Evolutionary conservation across 1,284 basidiomycete species (phyloP).

Genomic region (Entoloma clypeatum): DNA sequence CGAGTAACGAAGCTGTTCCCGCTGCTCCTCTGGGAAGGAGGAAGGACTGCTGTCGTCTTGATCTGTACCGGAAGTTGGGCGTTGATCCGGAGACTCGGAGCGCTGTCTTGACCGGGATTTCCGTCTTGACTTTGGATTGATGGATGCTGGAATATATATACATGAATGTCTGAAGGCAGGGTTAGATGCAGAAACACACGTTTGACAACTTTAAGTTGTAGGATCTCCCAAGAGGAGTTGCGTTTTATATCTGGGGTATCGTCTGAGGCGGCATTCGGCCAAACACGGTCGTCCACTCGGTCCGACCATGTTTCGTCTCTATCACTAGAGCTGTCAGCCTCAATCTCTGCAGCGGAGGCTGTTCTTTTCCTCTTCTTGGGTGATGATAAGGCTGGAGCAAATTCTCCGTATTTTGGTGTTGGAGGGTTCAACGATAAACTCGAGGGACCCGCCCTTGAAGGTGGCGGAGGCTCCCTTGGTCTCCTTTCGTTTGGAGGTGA

Average conservation of each 20-base stretch:
- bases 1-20: constrained; percentile 7
- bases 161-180: neutral
- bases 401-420: constrained; percentile 6
- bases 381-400: neutral
- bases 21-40: constrained; percentile 12
- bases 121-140: constrained; percentile 10
- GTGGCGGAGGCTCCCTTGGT: neutral
- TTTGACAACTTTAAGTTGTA: neutral
- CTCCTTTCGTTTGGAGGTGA: no score
- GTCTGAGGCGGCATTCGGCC: neutral
- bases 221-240: no score
- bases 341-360: constrained; percentile 11
- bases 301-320: neutral
- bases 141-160: neutral
- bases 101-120: constrained; percentile 13
- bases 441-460: neutral
- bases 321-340: constrained; percentile 2
- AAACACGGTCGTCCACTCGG: no score
- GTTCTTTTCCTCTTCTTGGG: constrained; percentile 20
- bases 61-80: constrained; percentile 12
- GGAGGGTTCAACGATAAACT: neutral
- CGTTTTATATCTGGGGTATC: no score
- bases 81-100: constrained; percentile 10
- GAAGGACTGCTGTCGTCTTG: no score
- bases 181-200: constrained; percentile 7